Evolutionary conservation across 768 basidiomycete genomes (phyloP), one percentile per base, ranked within the genome.

Genomic region (Rhizopogon roseolus): DNA sequence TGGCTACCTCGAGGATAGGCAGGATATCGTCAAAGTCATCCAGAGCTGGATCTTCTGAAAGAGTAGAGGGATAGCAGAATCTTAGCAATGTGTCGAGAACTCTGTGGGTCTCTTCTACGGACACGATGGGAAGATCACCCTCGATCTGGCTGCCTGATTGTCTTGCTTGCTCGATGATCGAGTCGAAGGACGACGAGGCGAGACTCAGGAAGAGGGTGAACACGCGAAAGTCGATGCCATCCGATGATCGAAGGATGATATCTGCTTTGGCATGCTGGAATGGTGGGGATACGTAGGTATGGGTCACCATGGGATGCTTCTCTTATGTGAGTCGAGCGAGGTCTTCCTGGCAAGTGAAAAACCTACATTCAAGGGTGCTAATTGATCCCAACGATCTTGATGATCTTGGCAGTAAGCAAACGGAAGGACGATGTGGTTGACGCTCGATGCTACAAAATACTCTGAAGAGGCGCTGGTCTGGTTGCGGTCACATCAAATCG

Each of bases 191-290:
- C 0, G 67, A 56, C 1, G 70, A 75, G 4, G 68, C 67, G 46
- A 62, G 70, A n/a, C 63, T 61, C n/a, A 78, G 60, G n/a, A 71
- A 66, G 45, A 66, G 55, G 11, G 65, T 67, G 50, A 69, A 67
- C 17, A 76, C 60, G 32, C 66, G 70, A 56, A 77, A 76, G 6
- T 66, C 49, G 0, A 68, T 66, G 8, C 64, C 64, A 54, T 77
- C 73, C 0, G 59, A 51, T 2, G 71, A 75, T n/a, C 66, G 64
- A 16, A 76, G 57, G 29, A 73, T 63, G 39, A 73, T 57, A 54
- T 75, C 72, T 4, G 68, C 72, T 28, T 66, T 62, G 22, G 53
- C 57, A 39, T 65, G 62, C 49, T 71, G 54, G 64, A 74, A 69
- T n/a, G 60, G 57, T 50, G 54, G 22, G 73, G 65, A 41, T 68